A percentile compares a stretch with the other conserved stretches of the same genome.
These are phyloP conservation scores for Gomphus sp. DNA, from an alignment of 1,284 basidiomycete genomes.

Conservation along the genomic window DNA sequence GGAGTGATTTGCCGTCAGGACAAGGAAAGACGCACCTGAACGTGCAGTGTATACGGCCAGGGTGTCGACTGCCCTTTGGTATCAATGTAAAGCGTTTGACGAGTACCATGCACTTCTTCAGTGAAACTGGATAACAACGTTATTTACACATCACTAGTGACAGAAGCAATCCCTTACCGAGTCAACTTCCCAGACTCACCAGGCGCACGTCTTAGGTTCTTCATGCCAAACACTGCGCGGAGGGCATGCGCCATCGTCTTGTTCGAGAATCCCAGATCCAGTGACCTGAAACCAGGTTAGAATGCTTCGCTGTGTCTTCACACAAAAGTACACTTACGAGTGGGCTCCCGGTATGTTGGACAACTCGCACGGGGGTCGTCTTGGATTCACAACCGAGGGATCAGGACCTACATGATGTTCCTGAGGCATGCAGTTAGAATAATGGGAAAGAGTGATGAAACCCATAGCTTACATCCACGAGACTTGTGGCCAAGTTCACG, in stretches of 20 bases:
- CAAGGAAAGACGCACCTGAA: constrained; percentile 17
- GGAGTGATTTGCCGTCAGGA: not conserved
- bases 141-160: not conserved
- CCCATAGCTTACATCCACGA: constrained; percentile 39
- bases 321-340: constrained; percentile 13
- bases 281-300: not conserved
- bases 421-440: not conserved
- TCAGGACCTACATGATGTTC: not conserved
- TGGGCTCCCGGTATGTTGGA: constrained; percentile 17
- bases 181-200: constrained; percentile 37
- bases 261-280: constrained; percentile 5
- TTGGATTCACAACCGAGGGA: constrained; percentile 15
- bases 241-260: constrained; percentile 35
- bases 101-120: constrained; percentile 15
- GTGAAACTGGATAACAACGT: constrained; percentile 13
- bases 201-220: constrained; percentile 34
- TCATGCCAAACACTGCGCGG: constrained; percentile 38
- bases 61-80: constrained; percentile 18
- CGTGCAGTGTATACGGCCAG: constrained; percentile 21
- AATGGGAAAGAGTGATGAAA: not conserved
- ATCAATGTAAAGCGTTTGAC: constrained; percentile 17
- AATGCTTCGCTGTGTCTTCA: constrained; percentile 13
- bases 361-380: constrained; percentile 12
- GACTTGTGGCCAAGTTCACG: constrained; percentile 47
- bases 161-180: constrained; percentile 15